Evolutionary conservation across 176 grass and related monocot genomes (phyloP).

Genomic region (Oryza nivara): DNA sequence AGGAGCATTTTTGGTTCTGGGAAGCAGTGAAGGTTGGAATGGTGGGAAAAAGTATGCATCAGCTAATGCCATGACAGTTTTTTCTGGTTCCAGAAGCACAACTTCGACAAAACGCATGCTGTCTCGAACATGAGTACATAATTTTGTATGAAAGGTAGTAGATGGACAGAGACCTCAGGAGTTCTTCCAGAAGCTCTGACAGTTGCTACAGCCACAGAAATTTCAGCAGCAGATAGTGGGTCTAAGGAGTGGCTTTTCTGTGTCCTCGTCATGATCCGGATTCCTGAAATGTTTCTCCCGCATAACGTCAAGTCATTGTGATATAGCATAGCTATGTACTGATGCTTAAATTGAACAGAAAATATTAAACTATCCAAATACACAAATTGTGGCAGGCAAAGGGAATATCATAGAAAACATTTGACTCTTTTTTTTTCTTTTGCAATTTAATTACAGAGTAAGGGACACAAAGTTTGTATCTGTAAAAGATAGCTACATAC

Average conservation of each 20-base stretch:
- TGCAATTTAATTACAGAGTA: too few species aligned
- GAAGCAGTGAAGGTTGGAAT: constrained; percentile 92
- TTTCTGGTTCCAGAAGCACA: constrained; percentile 62
- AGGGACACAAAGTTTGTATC: too few species aligned
- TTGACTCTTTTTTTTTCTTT: too few species aligned
- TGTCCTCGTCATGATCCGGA: constrained; percentile 58
- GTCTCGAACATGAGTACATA: constrained; percentile 6
- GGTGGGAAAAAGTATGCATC: constrained; percentile 98
- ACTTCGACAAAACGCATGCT: constrained; percentile 70
- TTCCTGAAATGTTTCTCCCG: constrained; percentile 36
- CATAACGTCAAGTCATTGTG: not conserved
- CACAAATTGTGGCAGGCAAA: too few species aligned
- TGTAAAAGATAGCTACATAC: too few species aligned
- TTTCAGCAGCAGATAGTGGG: constrained; percentile 76
- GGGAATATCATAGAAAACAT: too few species aligned
- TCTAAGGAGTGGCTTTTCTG: constrained; percentile 63
- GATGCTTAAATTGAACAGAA: too few species aligned
- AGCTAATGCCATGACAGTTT: constrained; percentile 64
- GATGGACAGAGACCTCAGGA: constrained; percentile 57
- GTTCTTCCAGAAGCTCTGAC: constrained; percentile 68
- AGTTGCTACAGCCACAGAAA: constrained; percentile 72
- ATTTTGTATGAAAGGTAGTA: not conserved
- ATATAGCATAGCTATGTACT: too few species aligned
- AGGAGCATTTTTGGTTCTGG: constrained; percentile 80
- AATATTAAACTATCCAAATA: too few species aligned